phyloP scores from a whole-genome alignment of 805 yeast species.

The Saccharomycopsis capsularis region DNA sequence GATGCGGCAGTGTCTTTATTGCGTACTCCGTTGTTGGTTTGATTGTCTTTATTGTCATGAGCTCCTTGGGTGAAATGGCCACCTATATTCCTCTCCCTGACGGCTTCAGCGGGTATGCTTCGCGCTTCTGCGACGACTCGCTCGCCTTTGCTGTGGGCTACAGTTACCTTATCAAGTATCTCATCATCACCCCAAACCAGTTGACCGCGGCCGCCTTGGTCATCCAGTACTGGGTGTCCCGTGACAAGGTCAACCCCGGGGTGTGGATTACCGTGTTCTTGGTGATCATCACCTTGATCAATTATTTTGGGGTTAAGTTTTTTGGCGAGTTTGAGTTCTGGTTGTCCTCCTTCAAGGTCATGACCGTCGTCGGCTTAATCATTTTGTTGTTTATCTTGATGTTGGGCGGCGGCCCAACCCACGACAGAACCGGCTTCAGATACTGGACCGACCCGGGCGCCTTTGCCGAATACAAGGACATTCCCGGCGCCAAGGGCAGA shows the following conservation, averaged over 20 bases:
- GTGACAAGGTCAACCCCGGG: conserved; percentile 35
- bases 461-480: conserved; percentile 31
- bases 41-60: conserved; percentile 61
- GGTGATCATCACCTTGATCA: conserved; percentile 36
- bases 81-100: conserved; percentile 58
- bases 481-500: conserved; percentile 34
- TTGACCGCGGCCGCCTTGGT: conserved; percentile 50
- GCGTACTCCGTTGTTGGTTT: conserved; percentile 67
- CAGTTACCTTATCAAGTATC: conserved; percentile 44
- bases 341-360: conserved; percentile 41
- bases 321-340: conserved; percentile 50
- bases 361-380: conserved; percentile 46
- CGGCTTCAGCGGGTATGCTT: conserved; percentile 59
- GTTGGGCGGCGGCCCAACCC: conserved; percentile 42
- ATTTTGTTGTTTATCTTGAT: conserved; percentile 44
- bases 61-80: conserved; percentile 63
- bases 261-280: conserved; percentile 48
- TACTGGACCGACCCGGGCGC: conserved; percentile 44
- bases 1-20: conserved; percentile 51
- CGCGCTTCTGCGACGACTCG: conserved; percentile 47
- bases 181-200: conserved; percentile 49
- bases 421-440: conserved; percentile 37
- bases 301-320: conserved; percentile 47
- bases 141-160: conserved; percentile 56
- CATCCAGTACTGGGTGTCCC: conserved; percentile 45